Base-by-base conservation (phyloP, 2,329 filamentous ascomycete species). In the Neopestalotiopsis sp. region DNA sequence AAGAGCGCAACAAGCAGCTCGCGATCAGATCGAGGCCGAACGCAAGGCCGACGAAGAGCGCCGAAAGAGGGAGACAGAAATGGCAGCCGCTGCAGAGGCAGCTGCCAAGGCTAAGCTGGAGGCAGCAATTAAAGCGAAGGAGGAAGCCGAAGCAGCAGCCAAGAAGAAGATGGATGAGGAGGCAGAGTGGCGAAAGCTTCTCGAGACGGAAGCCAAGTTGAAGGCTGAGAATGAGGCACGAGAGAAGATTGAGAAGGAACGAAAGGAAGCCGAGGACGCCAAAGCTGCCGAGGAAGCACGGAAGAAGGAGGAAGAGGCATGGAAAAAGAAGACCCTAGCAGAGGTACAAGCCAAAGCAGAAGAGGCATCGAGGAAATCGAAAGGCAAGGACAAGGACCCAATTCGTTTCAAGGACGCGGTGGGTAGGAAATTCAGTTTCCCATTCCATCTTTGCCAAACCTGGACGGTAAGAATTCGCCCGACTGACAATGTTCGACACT, bases 401-500 rank as follows among this genome's bases (percentile, higher is more conserved):
- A 93, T 97, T 79, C 91, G 91, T 73, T 97, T 97, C 83, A 97
- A 97, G 81, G 95, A 98, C 78, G 94, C 94, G 0, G 90, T 98
- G 17, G 93, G 94, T 40, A 88, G 95, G 73, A 97, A 97, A 80
- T 98, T 97, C 79, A 96, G 90, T 81, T 97, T 98, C 76, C 95
- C 95, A 1, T 97, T 91, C 81, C 89, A 95, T 71, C 80, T 97
- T 38, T 97, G 94, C 80, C 89, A 90, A 76, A 96, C 91, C 2
- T 97, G 94, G 94, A 84, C 86, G 83, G 93, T 95, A 89, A 78
- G 89, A 87, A 34, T 17, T 56, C 7, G 63, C 34, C 62, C 45
- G 65, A 53, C 69, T 14, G 63, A 14, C 61, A 56, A 53, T 28
- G 12, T 53, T 71, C 42, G 73, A 24, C 49, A 17, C n/a, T n/a